Base-by-base conservation (phyloP, 805 yeast species). In the Wickerhamomyces chaumierensis region DNA sequence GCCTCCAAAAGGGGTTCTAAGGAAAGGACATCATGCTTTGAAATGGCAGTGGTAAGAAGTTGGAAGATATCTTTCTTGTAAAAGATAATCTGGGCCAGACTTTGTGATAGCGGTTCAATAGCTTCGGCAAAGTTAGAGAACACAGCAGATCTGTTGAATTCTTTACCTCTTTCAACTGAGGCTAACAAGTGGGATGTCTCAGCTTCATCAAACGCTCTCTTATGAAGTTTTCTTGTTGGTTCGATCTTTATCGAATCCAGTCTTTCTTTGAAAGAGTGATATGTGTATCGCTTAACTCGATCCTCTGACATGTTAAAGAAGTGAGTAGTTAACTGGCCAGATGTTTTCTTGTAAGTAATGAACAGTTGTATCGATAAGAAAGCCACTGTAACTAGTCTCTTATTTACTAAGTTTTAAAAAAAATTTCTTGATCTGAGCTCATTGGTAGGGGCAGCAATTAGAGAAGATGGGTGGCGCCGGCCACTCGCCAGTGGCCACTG, bases 161-260 rank as follows among this genome's bases (percentile, higher is more conserved):
- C 97, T 41, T 66, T 71, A 96, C 97, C 90, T 48, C 84, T 86
- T 35, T 81, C 80, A 43, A 82, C 65, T 0, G 95, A 77, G 12
- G 92, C 72, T 21, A 81, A 59, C 48, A 88, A 84, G 57, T 82
- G 88, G 2, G 95, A 86, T 2, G 77, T 59, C 43, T 81, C 90
- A 29, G 73, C 83, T 44, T 77, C 74, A 51, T 81, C 82, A 50
- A 75, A 79, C 1, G 76, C 79, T 49, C 82, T 68, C 44, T 68
- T 73, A 18, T 65, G 61, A 31, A 78, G 58, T 37, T 70, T 70
- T 42, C 71, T 63, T 18, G 70, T 62, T 0, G 96, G 85, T 57
- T 83, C 95, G 39, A 92, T 86, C 51, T 80, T 79, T 42, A 90
- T 73, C 16, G 81, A 65, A 45, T 90, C 96, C 16, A 88, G 75